These are phyloP conservation scores for Chrysochromulina parva DNA, from an alignment of 78 protist species.

Conservation along the genomic window DNA sequence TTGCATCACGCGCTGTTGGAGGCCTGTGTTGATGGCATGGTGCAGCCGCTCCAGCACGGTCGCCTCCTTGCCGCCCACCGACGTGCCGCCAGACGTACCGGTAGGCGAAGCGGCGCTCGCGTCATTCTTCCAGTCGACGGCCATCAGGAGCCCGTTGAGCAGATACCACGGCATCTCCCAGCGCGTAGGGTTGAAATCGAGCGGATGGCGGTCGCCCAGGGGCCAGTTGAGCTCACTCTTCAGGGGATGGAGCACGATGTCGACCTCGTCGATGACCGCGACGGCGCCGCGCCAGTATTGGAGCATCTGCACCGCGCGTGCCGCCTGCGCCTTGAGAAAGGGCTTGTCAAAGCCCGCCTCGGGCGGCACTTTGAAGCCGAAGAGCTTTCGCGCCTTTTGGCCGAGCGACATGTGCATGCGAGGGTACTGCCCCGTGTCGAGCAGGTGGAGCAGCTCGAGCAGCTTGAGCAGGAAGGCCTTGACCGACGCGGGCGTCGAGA, in stretches of 20 bases:
- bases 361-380: not conserved
- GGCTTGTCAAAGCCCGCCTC: not conserved
- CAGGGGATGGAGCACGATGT: slow-evolving; percentile 60
- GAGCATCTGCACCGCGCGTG: not conserved
- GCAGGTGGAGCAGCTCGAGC: slow-evolving; percentile 60
- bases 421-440: slow-evolving; percentile 48
- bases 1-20: not conserved
- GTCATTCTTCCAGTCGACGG: not conserved
- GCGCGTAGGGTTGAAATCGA: slow-evolving; percentile 48
- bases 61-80: not conserved
- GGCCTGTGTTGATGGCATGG: not conserved
- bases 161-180: slow-evolving; percentile 74
- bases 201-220: slow-evolving; percentile 26
- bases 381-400: not conserved
- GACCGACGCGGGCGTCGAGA: slow-evolving; percentile 18
- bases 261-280: slow-evolving; percentile 32
- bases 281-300: not conserved
- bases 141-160: not conserved
- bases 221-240: slow-evolving; percentile 65
- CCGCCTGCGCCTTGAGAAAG: not conserved
- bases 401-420: not conserved
- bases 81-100: not conserved
- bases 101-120: not conserved
- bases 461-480: slow-evolving; percentile 66
- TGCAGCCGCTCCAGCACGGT: not conserved